These are phyloP conservation scores for Tetrahymena malaccensis DNA, from an alignment of 73 alveolate genomes.

Conservation along the genomic window DNA sequence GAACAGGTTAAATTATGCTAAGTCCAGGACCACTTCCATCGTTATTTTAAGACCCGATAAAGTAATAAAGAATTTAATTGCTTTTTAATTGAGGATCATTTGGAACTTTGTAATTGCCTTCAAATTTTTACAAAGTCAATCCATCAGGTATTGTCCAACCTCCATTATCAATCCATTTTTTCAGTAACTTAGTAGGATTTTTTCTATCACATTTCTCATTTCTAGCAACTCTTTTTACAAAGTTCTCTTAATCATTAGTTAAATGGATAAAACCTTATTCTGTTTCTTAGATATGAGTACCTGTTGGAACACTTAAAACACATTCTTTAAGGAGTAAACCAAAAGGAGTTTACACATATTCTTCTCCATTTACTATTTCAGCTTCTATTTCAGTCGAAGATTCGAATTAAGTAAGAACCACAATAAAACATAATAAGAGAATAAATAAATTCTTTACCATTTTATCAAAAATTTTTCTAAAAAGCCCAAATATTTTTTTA, in stretches of 20 bases:
- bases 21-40: neutral
- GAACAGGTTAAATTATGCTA: neutral
- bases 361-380: neutral
- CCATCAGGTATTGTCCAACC: neutral
- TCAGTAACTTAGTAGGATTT: neutral
- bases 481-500: too few species aligned
- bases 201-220: neutral
- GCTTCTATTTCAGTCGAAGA: neutral
- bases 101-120: neutral
- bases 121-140: neutral
- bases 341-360: neutral
- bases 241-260: neutral
- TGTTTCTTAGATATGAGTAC: neutral
- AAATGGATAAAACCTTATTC: neutral
- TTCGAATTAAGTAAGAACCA: neutral
- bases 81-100: neutral
- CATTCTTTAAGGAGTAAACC: neutral
- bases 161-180: neutral
- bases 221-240: neutral
- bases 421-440: neutral
- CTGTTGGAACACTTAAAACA: neutral
- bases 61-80: neutral
- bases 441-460: neutral
- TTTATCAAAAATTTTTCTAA: too few species aligned
- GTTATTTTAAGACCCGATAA: neutral